Conservation (phyloP, 1,139 yeast species). For the Yamadazyma friedrichii region DNA sequence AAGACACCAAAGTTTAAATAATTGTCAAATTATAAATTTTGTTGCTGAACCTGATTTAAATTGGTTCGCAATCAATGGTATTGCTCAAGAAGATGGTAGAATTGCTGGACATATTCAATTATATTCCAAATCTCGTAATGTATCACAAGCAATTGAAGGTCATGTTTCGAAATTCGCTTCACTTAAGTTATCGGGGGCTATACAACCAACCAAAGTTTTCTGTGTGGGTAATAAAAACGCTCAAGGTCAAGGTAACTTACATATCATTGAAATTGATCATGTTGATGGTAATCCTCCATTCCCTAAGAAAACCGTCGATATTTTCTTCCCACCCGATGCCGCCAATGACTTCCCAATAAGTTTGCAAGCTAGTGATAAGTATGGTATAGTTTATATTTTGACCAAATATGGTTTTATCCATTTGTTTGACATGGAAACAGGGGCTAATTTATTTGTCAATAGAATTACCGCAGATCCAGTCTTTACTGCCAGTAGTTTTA, state of each 20-base stretch:
- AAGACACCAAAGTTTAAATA: conserved; percentile 77
- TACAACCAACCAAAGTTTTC: conserved; percentile 80
- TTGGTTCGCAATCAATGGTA: conserved; percentile 96
- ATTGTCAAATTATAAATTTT: conserved; percentile 88
- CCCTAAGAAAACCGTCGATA: conserved; percentile 86
- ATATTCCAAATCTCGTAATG: conserved; percentile 81
- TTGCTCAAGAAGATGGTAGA: conserved; percentile 91
- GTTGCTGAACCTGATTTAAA: conserved; percentile 77
- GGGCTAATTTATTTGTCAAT: conserved; percentile 90
- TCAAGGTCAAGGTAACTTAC: conserved; percentile 83
- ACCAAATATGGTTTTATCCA: conserved; percentile 98
- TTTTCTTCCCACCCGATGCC: conserved; percentile 97
- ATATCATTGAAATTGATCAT: conserved; percentile 95
- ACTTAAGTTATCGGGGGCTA: conserved; percentile 70
- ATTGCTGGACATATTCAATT: conserved; percentile 97
- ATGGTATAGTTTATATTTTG: conserved; percentile 83
- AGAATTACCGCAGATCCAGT: conserved; percentile 96
- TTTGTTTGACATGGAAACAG: conserved; percentile 90
- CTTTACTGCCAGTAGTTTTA: conserved; percentile 81
- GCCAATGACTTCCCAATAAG: conserved; percentile 96
- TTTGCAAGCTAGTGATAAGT: conserved; percentile 80
- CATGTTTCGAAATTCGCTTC: conserved; percentile 91
- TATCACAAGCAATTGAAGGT: conserved; percentile 97
- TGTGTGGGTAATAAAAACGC: conserved; percentile 87
- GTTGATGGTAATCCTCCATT: conserved; percentile 82